Evolutionary conservation across 306 rosid species (phyloP), one percentile per base, ranked within the genome.

Genomic region (Mimosa bimucronata): DNA sequence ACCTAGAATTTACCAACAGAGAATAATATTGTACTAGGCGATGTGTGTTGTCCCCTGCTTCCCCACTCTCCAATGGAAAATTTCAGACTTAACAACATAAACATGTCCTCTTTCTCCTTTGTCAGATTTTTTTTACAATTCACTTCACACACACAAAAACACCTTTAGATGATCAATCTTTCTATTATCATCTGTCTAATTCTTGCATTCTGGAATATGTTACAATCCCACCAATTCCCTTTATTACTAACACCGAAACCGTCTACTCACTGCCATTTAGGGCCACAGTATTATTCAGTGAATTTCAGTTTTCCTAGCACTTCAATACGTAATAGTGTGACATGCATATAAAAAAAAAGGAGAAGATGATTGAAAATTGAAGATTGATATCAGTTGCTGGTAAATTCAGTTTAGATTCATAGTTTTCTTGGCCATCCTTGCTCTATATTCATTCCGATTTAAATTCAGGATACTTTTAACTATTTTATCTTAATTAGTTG

Each of bases 111-210:
- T 66, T 66, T 7, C 72, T 66, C 16, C 48, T 10, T 66, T 66
- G 50, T 67, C 73, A 67, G 73, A 41, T 41, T 23, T 67, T 34
- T 34, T 34, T 69, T n/a, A 13, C 44, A 68, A 68, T 23, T 68
- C 45, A 25, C 73, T n/a, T 21, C 52, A 3, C 48, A 0, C 55
- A 2, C 25, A 21, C 28, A 25, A 5, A 60, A 3, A 25, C 30
- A 60, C 21, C 73, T 38, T 67, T 34, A 19, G 23, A 66, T 40
- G 18, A 67, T 67, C 26, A 40, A 21, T 67, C 73, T 67, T 67
- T 67, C 50, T 40, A 37, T 38, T 41, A 68, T 10, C 53, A 40
- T n/a, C 53, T 68, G 74, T 68, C 74, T 23, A 31, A 41, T 68
- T 48, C 26, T 68, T 7, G 11, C 74, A 40, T 41, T 68, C 74